These are phyloP conservation scores for Anisodus acutangulus DNA, from an alignment of 257 asterid genomes.

Conservation along the genomic window DNA sequence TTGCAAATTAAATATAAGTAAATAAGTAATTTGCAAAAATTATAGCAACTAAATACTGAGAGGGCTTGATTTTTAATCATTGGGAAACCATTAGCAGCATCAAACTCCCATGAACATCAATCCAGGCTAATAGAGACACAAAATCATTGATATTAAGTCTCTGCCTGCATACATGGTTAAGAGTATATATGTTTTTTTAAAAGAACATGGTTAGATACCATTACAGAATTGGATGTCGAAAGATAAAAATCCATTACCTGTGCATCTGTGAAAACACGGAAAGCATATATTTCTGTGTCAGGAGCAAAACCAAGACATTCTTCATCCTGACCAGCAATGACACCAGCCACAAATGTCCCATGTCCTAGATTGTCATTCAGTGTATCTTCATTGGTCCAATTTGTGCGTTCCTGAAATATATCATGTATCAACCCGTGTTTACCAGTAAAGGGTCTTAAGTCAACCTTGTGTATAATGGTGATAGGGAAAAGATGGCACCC, in stretches of 20 bases:
- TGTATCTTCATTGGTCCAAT: conserved; percentile 96
- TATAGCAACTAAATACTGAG: not conserved
- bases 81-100: conserved; percentile 20
- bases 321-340: conserved; percentile 86
- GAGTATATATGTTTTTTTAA: not conserved
- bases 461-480: too few species aligned
- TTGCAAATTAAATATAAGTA: not conserved
- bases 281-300: conserved; percentile 92
- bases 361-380: conserved; percentile 96
- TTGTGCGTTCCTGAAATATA: conserved; percentile 79
- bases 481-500: not conserved
- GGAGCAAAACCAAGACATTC: conserved; percentile 99
- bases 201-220: not conserved
- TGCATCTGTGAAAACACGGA: conserved; percentile 89
- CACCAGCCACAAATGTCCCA: conserved; percentile 99
- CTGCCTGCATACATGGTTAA: conserved; percentile 1
- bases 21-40: not conserved
- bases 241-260: conserved; percentile 78
- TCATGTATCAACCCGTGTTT: not conserved
- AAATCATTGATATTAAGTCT: not conserved
- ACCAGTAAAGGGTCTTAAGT: too few species aligned
- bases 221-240: conserved; percentile 21
- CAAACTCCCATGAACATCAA: not conserved
- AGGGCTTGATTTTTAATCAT: not conserved
- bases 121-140: not conserved